Evolutionary conservation across 2,329 filamentous ascomycete species (phyloP).

Genomic region (Pseudopyricularia cyperi): DNA sequence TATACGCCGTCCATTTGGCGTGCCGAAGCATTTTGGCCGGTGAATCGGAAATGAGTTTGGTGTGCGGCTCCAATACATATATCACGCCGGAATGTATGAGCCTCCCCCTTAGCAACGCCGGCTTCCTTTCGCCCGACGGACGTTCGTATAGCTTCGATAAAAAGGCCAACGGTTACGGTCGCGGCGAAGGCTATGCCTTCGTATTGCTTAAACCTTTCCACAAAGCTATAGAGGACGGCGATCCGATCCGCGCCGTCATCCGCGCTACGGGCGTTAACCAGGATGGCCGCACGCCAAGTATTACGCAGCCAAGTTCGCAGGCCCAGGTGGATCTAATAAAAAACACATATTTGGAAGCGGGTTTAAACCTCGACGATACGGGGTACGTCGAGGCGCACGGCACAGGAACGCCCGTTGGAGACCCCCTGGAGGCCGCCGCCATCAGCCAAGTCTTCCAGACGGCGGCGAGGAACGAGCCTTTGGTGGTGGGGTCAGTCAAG

Average conservation of each 20-base stretch:
- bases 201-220: conserved; percentile 28
- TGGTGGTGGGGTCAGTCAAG: conserved; percentile 21
- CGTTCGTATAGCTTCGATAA: conserved; percentile 21
- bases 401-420: conserved; percentile 18
- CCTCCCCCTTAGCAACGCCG: conserved; percentile 4
- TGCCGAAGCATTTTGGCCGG: not conserved
- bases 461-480: not conserved
- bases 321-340: conserved; percentile 20
- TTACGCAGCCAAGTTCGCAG: conserved; percentile 23
- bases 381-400: conserved; percentile 22
- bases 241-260: conserved; percentile 22
- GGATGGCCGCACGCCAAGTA: conserved; percentile 24
- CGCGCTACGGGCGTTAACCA: conserved; percentile 18
- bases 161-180: conserved; percentile 28
- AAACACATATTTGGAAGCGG: conserved; percentile 16
- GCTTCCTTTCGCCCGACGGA: conserved; percentile 9
- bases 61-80: not conserved
- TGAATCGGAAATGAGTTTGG: not conserved
- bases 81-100: not conserved
- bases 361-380: conserved; percentile 8
- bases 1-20: not conserved
- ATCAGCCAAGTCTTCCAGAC: conserved; percentile 10
- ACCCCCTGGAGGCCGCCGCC: not conserved
- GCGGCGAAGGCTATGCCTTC: conserved; percentile 27
- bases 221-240: conserved; percentile 25